Evolutionary conservation across 805 yeast species (phyloP), one percentile per base, ranked within the genome.

Genomic region (Cyberlindnera bimundalis): DNA sequence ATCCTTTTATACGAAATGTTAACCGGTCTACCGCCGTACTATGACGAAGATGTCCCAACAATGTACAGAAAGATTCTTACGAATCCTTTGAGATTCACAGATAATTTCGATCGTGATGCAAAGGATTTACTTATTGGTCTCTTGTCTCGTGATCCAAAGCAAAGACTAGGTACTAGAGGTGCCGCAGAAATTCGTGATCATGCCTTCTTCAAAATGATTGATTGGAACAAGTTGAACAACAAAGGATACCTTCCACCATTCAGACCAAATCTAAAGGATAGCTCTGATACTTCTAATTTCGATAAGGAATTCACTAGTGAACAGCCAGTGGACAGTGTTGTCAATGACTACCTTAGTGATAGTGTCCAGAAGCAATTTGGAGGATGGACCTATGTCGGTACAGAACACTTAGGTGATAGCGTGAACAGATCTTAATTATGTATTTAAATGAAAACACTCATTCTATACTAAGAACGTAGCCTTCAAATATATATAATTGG

Each of bases 291-390:
- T 1, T 84, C 95, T 16, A 93, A 93, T 62, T 93, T 93, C 56
- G 96, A 91, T 60, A 77, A 80, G 48, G 95, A 85, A 58, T 93
- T 93, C 59, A 93, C 99, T 5, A 82, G 73, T 56, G 98, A 93
- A 57, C 79, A 82, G 53, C 98, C 99, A 4, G 82, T 87, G 51
- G 99, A 93, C 61, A 85, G 96, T 47, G 97, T 93, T 11, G 96
- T 90, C 14, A 95, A 90, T 60, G 95, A 87, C 57, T 87, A 76
- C 52, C 73, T 93, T 47, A 85, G 95, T 56, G 98, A 89, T 53
- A 79, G 90, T 54, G 96, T 93, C n/a, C 99, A 93, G 64, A 80
- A 84, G 60, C 98, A 93, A 66, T 93, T 93, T 70, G 98, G 96
- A 34, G 98, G 99, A 6, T 93, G 99, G 99, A 91, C 98, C 2